A percentile compares a stretch with the other conserved stretches of the same genome.
Conservation (phyloP, 106 monocot genomes). For the Posidonia australis region DNA sequence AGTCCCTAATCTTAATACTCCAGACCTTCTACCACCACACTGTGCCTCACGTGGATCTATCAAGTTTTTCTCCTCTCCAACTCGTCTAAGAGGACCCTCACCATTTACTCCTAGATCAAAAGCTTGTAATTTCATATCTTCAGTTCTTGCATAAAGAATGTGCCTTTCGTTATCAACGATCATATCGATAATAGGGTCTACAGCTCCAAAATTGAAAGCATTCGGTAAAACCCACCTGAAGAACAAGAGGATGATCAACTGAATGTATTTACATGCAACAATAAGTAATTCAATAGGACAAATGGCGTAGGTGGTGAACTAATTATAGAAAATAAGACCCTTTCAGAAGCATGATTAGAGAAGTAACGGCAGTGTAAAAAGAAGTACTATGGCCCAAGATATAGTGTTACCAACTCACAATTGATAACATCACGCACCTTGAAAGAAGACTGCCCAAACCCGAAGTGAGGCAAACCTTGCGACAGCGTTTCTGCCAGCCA, state of each 20-base stretch:
- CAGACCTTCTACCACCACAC: slow-evolving; percentile 40
- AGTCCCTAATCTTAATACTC: slow-evolving; percentile 36
- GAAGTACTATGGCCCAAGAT: neutral
- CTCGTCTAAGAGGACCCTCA: slow-evolving; percentile 62
- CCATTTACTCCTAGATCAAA: slow-evolving; percentile 82
- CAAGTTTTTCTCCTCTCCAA: slow-evolving; percentile 81
- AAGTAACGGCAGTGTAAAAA: no score
- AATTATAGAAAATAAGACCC: neutral
- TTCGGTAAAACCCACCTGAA: slow-evolving; percentile 75
- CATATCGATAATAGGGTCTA: slow-evolving; percentile 87
- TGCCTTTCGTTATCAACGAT: slow-evolving; percentile 86
- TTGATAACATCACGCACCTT: slow-evolving; percentile 27
- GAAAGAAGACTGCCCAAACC: slow-evolving; percentile 73
- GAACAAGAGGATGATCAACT: neutral
- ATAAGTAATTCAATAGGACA: neutral
- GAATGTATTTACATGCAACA: slow-evolving; percentile 3
- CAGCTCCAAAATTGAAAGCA: slow-evolving; percentile 80
- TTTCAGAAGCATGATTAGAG: no score
- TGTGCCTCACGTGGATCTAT: slow-evolving; percentile 80
- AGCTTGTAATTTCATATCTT: slow-evolving; percentile 79
- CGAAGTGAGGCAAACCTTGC: slow-evolving; percentile 73
- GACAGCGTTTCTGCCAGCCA: slow-evolving; percentile 78
- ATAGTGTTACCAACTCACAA: neutral
- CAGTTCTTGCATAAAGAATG: slow-evolving; percentile 69
- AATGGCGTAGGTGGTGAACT: neutral